Evolutionary conservation across 371 early-diverging fungal species (phyloP).

Genomic region (Parasitella parasitica): DNA sequence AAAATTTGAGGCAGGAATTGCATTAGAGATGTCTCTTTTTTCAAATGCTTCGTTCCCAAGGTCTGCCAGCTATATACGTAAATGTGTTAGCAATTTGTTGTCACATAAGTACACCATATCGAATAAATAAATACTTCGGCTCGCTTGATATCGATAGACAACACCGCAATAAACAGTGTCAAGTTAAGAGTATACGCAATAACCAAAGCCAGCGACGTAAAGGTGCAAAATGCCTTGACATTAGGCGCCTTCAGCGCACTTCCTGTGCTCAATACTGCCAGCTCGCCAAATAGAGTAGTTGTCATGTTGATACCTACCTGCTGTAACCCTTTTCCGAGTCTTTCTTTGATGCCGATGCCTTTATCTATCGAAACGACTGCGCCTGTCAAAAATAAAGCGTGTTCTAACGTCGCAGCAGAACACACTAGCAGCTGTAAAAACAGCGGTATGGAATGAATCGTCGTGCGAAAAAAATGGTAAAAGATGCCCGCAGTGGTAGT

Average conservation of each 20-base stretch:
- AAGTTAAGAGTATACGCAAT: constrained; percentile 72
- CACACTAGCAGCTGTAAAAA: constrained; percentile 62
- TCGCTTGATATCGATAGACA: constrained; percentile 75
- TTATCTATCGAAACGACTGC: constrained; percentile 67
- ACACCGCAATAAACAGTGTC: constrained; percentile 69
- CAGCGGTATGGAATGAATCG: constrained; percentile 39
- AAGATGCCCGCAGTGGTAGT: constrained; percentile 30
- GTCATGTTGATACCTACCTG: constrained; percentile 65
- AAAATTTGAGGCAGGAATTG: not conserved
- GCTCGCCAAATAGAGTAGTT: constrained; percentile 53
- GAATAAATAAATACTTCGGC: constrained; percentile 50
- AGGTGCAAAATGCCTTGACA: constrained; percentile 71
- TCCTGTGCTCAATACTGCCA: constrained; percentile 54
- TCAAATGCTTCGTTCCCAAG: not conserved
- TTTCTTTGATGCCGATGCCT: constrained; percentile 67
- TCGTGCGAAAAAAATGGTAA: constrained; percentile 12
- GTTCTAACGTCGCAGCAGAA: constrained; percentile 71
- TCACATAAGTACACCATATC: not conserved
- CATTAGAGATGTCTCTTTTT: not conserved
- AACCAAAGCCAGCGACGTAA: constrained; percentile 60
- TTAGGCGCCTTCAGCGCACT: constrained; percentile 47
- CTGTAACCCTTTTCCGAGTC: constrained; percentile 68
- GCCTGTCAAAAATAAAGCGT: constrained; percentile 67
- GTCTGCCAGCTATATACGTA: not conserved
- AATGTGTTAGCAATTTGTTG: too few relatives aligned